Conservation (phyloP, 106 monocot genomes). For the Dioscorea zingiberensis region DNA sequence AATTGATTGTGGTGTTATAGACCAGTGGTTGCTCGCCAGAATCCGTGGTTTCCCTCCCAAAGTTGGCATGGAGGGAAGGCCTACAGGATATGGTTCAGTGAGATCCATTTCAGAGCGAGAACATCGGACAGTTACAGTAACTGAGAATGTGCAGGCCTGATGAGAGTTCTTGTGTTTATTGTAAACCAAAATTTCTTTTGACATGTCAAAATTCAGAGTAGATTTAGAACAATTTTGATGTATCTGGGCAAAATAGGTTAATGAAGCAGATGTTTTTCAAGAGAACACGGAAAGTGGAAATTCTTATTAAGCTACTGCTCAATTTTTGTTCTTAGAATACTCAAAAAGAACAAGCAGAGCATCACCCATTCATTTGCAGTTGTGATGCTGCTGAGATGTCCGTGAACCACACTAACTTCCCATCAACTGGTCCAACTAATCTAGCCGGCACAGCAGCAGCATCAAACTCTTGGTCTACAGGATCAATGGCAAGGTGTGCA, state of each 20-base stretch:
- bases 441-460: constrained; percentile 23
- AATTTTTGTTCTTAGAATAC: too few species aligned
- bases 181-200: too few species aligned
- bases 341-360: too few species aligned
- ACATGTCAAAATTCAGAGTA: too few species aligned
- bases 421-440: constrained; percentile 49
- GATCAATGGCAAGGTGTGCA: constrained; percentile 23
- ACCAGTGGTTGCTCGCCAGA: constrained; percentile 55
- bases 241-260: too few species aligned
- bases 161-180: too few species aligned
- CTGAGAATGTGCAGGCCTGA: not conserved
- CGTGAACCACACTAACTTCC: constrained; percentile 76
- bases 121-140: constrained; percentile 39
- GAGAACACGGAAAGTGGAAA: too few species aligned
- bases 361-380: constrained; percentile 6
- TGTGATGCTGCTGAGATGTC: constrained; percentile 47
- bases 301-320: too few species aligned
- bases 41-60: constrained; percentile 49
- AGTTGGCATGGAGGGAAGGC: constrained; percentile 22
- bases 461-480: not conserved
- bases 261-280: too few species aligned
- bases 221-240: too few species aligned
- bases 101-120: constrained; percentile 63
- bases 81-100: constrained; percentile 1
- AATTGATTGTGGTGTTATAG: constrained; percentile 69